Base-by-base conservation (phyloP, 208 protist genomes). In the Acanthamoeba triangularis region DNA sequence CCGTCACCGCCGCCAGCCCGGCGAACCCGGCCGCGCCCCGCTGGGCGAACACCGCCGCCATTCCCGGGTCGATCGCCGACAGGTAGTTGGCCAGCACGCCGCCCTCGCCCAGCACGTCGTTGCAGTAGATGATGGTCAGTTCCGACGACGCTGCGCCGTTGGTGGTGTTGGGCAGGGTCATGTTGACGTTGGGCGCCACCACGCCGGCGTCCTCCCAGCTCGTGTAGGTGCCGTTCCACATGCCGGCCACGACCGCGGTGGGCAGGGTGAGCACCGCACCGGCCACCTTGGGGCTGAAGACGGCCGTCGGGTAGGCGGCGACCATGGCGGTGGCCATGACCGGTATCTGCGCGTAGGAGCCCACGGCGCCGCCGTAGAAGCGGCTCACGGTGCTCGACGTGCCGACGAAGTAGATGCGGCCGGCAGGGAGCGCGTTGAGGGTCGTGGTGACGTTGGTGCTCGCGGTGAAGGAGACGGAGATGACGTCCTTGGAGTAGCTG, bases 81-180 rank as follows among this genome's bases (percentile, higher is more conserved):
- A 84, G 74, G 74, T 54, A 84, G 74, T 84, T 28, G 74, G 41
- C 41, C 37, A 84, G 74, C 35, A 84, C 37, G 41, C 25, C 74
- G 5, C 74, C 74, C 74, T 84, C 41, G 44, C 74, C 74, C 44
- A 54, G 18, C n/a, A 84, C 41, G 74, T 84, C 74, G 44, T 49
- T 20, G 44, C 74, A 84, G 41, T 54, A 52, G 41, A 84, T 20
- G 41, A 84, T 30, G 41, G 41, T 44, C 44, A 52, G 52, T 25
- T 10, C 30, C 30, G 65, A 59, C 54, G 44, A 47, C 44, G 44
- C 10, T 13, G 44, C 44, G 44, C 54, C 54, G 65, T 74, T 84
- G 13, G 37, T 8, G 18, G 11, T 30, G 35, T 25, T 13, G 14
- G 74, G 74, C 20, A 84, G 44, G 41, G 28, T 84, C 41, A 84